A percentile compares a stretch with the other conserved stretches of the same genome.
Evolutionary conservation across 768 basidiomycete genomes (phyloP).

Genomic region (Phylloporus scabripes): DNA sequence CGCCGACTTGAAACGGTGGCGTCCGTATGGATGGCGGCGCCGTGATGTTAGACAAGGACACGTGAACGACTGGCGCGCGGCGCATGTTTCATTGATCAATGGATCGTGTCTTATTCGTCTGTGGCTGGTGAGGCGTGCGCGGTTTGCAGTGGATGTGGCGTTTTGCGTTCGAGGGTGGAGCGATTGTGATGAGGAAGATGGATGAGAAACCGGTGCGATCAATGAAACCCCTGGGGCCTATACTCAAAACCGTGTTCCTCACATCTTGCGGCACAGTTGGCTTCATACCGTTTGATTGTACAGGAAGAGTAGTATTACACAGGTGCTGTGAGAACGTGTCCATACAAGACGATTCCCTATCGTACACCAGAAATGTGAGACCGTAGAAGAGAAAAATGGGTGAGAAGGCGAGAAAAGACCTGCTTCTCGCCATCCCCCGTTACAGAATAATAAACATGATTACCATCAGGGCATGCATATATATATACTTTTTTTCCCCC

Average conservation of each 20-base stretch:
- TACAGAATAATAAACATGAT: slow-evolving; percentile 21
- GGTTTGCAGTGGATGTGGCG: not conserved
- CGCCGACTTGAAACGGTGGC: slow-evolving; percentile 6
- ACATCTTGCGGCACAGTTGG: not conserved
- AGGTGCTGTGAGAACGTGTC: not conserved
- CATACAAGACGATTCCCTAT: slow-evolving; percentile 1
- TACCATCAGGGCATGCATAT: slow-evolving; percentile 2
- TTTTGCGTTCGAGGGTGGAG: not conserved
- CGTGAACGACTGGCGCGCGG: not conserved
- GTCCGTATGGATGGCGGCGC: not conserved
- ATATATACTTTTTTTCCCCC: slow-evolving; percentile 14
- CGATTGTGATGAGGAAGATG: not conserved
- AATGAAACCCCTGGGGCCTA: not conserved
- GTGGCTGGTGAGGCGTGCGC: not conserved
- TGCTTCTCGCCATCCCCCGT: slow-evolving; percentile 13
- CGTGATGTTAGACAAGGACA: slow-evolving; percentile 4
- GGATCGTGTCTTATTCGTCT: not conserved
- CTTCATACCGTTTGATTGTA: not conserved
- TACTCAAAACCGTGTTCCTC: not conserved
- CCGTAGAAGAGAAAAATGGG: not conserved
- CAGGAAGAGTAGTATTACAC: not conserved
- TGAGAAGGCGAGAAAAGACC: slow-evolving; percentile 11
- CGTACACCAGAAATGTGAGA: not conserved
- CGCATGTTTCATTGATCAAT: slow-evolving; percentile 2
- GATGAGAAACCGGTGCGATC: not conserved